Evolutionary conservation across 1,284 basidiomycete genomes (phyloP).

Genomic region (Leccinum holopus): DNA sequence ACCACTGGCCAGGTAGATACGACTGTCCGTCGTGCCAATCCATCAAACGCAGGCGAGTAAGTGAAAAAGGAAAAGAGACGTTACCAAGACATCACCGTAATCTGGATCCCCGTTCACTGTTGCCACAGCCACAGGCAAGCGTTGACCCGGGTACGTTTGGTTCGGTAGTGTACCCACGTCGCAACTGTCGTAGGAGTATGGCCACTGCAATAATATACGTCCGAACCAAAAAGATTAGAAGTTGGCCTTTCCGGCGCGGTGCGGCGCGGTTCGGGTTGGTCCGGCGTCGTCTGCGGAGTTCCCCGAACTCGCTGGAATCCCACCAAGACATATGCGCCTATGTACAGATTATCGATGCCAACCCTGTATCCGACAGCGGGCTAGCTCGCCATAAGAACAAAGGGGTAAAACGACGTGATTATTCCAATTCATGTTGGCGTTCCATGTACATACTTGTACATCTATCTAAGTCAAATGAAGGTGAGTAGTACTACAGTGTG

Average conservation of each 20-base stretch:
- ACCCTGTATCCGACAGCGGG: too few relatives aligned
- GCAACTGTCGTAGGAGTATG: slow-evolving; percentile 75
- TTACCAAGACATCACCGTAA: slow-evolving; percentile 41
- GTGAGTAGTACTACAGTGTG: slow-evolving; percentile 31
- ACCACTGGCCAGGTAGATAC: slow-evolving; percentile 78
- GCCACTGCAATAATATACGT: slow-evolving; percentile 41
- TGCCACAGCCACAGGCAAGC: slow-evolving; percentile 46
- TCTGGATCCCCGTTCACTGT: slow-evolving; percentile 42
- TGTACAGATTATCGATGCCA: too few relatives aligned
- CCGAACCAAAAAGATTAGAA: not conserved
- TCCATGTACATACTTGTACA: slow-evolving; percentile 4
- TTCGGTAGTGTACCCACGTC: slow-evolving; percentile 84
- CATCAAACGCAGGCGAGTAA: slow-evolving; percentile 8
- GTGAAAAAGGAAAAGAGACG: slow-evolving; percentile 1
- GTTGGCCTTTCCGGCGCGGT: too few relatives aligned
- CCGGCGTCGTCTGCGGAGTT: too few relatives aligned
- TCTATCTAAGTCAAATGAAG: slow-evolving; percentile 20
- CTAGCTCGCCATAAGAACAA: too few relatives aligned
- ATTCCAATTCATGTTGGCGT: too few relatives aligned
- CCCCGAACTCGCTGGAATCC: too few relatives aligned
- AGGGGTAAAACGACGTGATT: too few relatives aligned
- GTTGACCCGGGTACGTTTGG: slow-evolving; percentile 62
- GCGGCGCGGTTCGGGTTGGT: too few relatives aligned
- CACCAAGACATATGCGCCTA: too few relatives aligned
- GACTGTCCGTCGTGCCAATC: slow-evolving; percentile 39